Conservation (phyloP, 805 yeast species). For the Kluyveromyces siamensis region DNA sequence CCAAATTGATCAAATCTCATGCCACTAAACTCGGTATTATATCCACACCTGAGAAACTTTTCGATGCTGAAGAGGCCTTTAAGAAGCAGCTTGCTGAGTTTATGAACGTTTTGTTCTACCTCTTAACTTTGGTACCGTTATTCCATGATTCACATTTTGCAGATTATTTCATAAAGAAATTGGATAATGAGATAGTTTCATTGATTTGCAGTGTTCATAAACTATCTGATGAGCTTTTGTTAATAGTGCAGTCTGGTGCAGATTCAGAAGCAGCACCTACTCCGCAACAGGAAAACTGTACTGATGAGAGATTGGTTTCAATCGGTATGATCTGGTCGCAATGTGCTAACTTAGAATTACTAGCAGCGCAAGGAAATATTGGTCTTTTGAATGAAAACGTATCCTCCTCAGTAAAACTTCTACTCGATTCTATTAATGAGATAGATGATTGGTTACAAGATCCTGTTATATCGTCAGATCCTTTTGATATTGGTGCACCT, state of each 20-base stretch:
- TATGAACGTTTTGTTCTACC: slow-evolving; percentile 18
- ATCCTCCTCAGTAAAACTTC: slow-evolving; percentile 27
- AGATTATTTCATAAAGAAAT: slow-evolving; percentile 11
- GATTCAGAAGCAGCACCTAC: neutral
- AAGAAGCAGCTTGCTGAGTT: slow-evolving; percentile 21
- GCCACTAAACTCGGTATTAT: slow-evolving; percentile 51
- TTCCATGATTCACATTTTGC: slow-evolving; percentile 17
- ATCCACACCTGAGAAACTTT: slow-evolving; percentile 16
- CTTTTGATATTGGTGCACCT: slow-evolving; percentile 39
- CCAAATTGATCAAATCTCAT: slow-evolving; percentile 59
- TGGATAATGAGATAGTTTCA: slow-evolving; percentile 10
- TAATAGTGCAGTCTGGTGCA: neutral
- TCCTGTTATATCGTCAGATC: slow-evolving; percentile 43
- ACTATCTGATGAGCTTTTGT: neutral
- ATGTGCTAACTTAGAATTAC: slow-evolving; percentile 41
- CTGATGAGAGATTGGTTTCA: slow-evolving; percentile 40
- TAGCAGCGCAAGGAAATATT: slow-evolving; percentile 41
- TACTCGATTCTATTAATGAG: slow-evolving; percentile 59
- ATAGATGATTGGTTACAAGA: slow-evolving; percentile 60
- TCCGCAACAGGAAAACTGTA: slow-evolving; percentile 16
- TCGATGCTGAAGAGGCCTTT: slow-evolving; percentile 11
- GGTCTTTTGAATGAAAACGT: slow-evolving; percentile 44
- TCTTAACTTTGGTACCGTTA: slow-evolving; percentile 21
- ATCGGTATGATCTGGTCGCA: slow-evolving; percentile 68
- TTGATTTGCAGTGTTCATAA: neutral